phyloP scores from a whole-genome alignment of 371 early-diverging fungal species.

The Mucor racemosus region DNA sequence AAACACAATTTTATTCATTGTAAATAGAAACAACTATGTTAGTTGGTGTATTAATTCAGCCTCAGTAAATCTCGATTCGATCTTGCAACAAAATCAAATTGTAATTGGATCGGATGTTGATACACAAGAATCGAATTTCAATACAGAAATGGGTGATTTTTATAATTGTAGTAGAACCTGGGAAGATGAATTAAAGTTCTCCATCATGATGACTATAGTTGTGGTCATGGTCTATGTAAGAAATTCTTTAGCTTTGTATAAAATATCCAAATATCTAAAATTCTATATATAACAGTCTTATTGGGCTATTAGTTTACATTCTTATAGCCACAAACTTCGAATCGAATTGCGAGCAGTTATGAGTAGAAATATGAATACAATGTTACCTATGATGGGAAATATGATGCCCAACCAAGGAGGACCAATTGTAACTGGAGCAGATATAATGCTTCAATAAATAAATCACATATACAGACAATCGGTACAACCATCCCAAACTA shows the following conservation, averaged over 20 bases:
- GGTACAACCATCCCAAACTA: slow-evolving; percentile 5
- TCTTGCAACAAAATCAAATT: slow-evolving; percentile 2
- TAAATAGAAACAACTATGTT: slow-evolving; percentile 26
- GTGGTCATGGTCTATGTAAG: slow-evolving; percentile 51
- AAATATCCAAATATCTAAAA: background rate
- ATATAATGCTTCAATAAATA: slow-evolving; percentile 1
- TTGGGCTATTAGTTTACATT: slow-evolving; percentile 49
- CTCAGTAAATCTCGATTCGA: slow-evolving; percentile 14
- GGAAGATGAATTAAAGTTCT: slow-evolving; percentile 54
- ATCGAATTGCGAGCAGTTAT: background rate
- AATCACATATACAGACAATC: background rate
- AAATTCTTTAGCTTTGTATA: background rate
- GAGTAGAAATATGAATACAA: slow-evolving; percentile 1
- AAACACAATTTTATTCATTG: slow-evolving; percentile 45
- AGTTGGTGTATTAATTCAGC: slow-evolving; percentile 34
- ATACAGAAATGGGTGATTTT: slow-evolving; percentile 29
- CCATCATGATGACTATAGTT: slow-evolving; percentile 36
- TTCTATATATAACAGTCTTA: slow-evolving; percentile 32
- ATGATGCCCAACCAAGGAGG: slow-evolving; percentile 4
- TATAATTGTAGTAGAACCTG: slow-evolving; percentile 51
- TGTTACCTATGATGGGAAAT: slow-evolving; percentile 12
- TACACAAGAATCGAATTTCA: slow-evolving; percentile 2
- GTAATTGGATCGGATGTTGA: background rate
- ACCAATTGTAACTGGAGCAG: background rate
- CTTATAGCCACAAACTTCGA: slow-evolving; percentile 35